These are phyloP conservation scores for Gastrolobium villosum DNA, from an alignment of 306 rosid genomes.

Conservation along the genomic window DNA sequence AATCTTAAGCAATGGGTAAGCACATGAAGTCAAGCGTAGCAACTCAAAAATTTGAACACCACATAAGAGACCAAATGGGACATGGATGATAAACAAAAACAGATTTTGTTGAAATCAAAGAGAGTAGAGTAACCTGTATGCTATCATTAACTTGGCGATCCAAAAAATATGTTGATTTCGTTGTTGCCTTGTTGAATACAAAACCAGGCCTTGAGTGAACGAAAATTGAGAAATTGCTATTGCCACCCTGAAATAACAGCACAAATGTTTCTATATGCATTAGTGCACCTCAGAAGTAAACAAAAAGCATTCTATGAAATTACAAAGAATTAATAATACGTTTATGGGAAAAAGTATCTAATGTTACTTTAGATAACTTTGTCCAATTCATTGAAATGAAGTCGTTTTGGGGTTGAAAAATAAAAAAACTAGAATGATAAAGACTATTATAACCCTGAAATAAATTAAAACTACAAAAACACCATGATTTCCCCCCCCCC, in stretches of 20 bases:
- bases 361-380: no score
- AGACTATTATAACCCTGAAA: no score
- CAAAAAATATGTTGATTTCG: conserved; percentile 82
- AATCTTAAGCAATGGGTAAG: neutral
- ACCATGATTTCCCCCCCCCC: no score
- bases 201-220: conserved; percentile 98
- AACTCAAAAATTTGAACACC: conserved; percentile 1
- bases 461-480: no score
- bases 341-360: no score
- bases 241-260: conserved; percentile 76
- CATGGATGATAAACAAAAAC: neutral
- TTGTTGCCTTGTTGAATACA: conserved; percentile 82
- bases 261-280: conserved; percentile 40
- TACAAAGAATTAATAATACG: conserved; percentile 9
- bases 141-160: conserved; percentile 95
- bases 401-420: no score
- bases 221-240: conserved; percentile 74
- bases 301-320: conserved; percentile 35
- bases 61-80: neutral
- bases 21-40: neutral
- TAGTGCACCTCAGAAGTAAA: conserved; percentile 25
- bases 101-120: neutral
- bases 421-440: no score
- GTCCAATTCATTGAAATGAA: no score
- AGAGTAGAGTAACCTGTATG: conserved; percentile 74